These are phyloP conservation scores for Talaromyces ruber DNA, from an alignment of 495 filamentous ascomycete genomes.

Conservation along the genomic window DNA sequence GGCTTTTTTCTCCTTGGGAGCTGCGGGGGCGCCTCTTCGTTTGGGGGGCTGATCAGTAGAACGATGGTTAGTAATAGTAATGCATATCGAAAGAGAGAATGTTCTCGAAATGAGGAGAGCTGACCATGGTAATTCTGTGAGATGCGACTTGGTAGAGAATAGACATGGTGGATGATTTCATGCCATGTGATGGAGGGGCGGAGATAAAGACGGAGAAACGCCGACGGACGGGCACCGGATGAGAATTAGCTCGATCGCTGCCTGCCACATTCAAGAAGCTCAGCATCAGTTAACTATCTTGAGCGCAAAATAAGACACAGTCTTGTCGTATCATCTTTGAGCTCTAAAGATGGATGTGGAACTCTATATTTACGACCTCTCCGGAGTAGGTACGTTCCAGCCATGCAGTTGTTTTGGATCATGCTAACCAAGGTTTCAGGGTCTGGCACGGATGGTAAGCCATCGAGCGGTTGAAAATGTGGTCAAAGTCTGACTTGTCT, in stretches of 20 bases:
- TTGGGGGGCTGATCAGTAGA: conserved; percentile 25
- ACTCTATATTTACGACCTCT: conserved; percentile 92
- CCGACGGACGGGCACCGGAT: conserved; percentile 1
- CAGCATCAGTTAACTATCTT: neutral
- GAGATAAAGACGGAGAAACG: neutral
- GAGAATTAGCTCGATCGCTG: neutral
- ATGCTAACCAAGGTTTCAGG: conserved; percentile 16
- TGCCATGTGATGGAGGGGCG: neutral
- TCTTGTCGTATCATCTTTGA: neutral
- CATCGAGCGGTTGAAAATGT: conserved; percentile 5
- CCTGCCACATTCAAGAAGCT: neutral
- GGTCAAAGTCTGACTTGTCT: conserved; percentile 2
- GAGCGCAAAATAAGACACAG: neutral
- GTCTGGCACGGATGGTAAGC: conserved; percentile 38
- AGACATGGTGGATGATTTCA: neutral
- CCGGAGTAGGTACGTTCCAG: conserved; percentile 41
- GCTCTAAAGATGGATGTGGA: conserved; percentile 65
- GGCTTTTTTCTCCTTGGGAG: conserved; percentile 32
- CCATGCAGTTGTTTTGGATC: neutral
- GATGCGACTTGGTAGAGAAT: neutral
- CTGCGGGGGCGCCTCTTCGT: conserved; percentile 21
- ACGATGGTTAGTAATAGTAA: neutral
- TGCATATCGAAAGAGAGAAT: neutral
- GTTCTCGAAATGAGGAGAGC: neutral
- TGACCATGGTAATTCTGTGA: neutral